Evolutionary conservation across 257 asterid species (phyloP).

Genomic region (Paraleonurus japonicus): DNA sequence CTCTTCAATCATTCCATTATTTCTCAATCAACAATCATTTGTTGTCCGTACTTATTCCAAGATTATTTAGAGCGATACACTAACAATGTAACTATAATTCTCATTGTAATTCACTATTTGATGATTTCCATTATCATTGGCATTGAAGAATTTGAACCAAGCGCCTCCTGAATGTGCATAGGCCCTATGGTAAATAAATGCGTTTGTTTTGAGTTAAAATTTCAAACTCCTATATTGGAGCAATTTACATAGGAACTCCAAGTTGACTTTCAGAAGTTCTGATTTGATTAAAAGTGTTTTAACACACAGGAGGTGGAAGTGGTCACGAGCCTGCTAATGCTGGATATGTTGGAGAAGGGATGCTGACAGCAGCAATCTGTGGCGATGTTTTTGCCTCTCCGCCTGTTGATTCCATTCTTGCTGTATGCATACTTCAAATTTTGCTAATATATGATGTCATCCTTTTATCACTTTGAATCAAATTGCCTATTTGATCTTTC

Average conservation of each 20-base stretch:
- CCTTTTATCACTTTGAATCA: conserved; percentile 10
- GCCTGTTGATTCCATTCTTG: conserved; percentile 83
- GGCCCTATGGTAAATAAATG: background rate
- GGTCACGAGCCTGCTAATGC: conserved; percentile 99
- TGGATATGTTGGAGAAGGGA: conserved; percentile 99
- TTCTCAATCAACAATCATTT: too few relatives aligned
- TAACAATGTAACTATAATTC: too few relatives aligned
- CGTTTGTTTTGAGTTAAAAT: background rate
- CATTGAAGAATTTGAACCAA: too few relatives aligned
- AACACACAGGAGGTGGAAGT: conserved; percentile 90
- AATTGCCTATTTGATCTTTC: conserved; percentile 15
- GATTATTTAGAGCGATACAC: too few relatives aligned
- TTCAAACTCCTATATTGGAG: background rate
- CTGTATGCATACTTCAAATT: conserved; percentile 57
- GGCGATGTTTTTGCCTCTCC: conserved; percentile 99
- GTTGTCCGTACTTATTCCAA: too few relatives aligned
- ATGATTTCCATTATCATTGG: too few relatives aligned
- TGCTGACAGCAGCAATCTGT: conserved; percentile 98
- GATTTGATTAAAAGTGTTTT: conserved; percentile 23
- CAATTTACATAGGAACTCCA: background rate
- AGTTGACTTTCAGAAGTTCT: background rate
- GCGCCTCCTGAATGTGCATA: background rate
- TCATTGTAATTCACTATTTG: too few relatives aligned
- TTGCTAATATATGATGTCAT: conserved; percentile 10
- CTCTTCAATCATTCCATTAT: too few relatives aligned